phyloP scores from a whole-genome alignment of 192 early-diverging fungal genomes.

The Backusella liffmaniae region DNA sequence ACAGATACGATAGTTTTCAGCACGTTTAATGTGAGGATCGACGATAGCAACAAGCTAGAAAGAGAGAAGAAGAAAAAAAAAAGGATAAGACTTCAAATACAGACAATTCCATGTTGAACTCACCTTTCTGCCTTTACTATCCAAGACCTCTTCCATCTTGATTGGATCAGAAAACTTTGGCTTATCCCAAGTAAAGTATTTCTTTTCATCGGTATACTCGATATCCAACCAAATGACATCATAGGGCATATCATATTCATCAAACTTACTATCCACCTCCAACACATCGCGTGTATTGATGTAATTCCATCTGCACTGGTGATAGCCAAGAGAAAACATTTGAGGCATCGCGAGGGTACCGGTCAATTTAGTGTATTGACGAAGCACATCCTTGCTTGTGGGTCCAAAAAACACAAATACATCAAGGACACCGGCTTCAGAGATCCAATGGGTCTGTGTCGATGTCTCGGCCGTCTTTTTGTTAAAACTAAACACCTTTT shows the following conservation, averaged over 20 bases:
- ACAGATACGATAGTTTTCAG: slow-evolving; percentile 70
- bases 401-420: slow-evolving; percentile 83
- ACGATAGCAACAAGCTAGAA: slow-evolving; percentile 85
- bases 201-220: slow-evolving; percentile 98
- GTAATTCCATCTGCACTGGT: slow-evolving; percentile 99
- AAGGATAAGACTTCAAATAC: background rate
- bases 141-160: slow-evolving; percentile 80
- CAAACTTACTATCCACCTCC: slow-evolving; percentile 84
- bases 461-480: slow-evolving; percentile 29
- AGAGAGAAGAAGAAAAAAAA: background rate
- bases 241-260: slow-evolving; percentile 89
- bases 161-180: slow-evolving; percentile 87
- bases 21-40: slow-evolving; percentile 96
- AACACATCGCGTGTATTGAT: slow-evolving; percentile 86
- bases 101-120: background rate
- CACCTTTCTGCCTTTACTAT: slow-evolving; percentile 74
- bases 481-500: slow-evolving; percentile 29
- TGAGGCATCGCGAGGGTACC: slow-evolving; percentile 85
- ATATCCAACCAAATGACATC: slow-evolving; percentile 99
- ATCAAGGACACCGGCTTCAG: slow-evolving; percentile 90
- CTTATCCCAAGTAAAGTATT: slow-evolving; percentile 96
- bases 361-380: slow-evolving; percentile 74
- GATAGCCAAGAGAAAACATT: slow-evolving; percentile 88
- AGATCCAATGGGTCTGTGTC: slow-evolving; percentile 88
- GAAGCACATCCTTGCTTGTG: slow-evolving; percentile 61